Base-by-base conservation (phyloP, 2,329 filamentous ascomycete species). In the Colletotrichum echinochloae region DNA sequence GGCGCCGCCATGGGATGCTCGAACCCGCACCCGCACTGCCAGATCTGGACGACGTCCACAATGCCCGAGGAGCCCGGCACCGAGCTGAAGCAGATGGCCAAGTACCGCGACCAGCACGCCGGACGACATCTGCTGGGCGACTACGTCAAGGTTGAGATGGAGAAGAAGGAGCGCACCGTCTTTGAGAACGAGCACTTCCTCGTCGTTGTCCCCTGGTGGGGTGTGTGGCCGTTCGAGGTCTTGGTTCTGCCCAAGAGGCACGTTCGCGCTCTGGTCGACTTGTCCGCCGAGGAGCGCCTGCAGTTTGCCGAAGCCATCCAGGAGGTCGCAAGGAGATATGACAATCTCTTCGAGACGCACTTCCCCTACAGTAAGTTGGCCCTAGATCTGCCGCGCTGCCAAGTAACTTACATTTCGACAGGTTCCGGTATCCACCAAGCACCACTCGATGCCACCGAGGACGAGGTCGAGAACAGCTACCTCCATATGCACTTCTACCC, bases 401-500 rank as follows among this genome's bases (percentile, higher is more conserved):
- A 14, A 2, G 33, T 6, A 6, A 18, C 75, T 78, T 72, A 81
- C 72, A 52, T 5, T 23, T 9, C 35, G 2, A 2, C 70, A 91
- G 89, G 93, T 81, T 98, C 97, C 79, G 96, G 96, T 51, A 90
- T 99, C 66, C 96, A 99, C 80, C 96, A 99, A 84, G 95, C 96
- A 23, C 96, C 96, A 3, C 86, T 99, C 8, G 89, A 92, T 33
- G 94, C 94, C 28, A 92, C 89, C 0, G 87, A 89, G 1, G 94
- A 97, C 72, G 95, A 98, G 80, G 88, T 95, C 64, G 92, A 97
- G 76, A 90, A 90, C 72, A 94, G 93, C 74, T 95, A 97, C 81
- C 90, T 99, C 78, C 96, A 99, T 81, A 91, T 99, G 84, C 96
- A 99, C 83, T 99, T 99, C 81, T 98, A 98, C 80, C 96, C 96